These are phyloP conservation scores for Phylloboletellus chloephorus DNA, from an alignment of 1,284 basidiomycete species.

Conservation along the genomic window DNA sequence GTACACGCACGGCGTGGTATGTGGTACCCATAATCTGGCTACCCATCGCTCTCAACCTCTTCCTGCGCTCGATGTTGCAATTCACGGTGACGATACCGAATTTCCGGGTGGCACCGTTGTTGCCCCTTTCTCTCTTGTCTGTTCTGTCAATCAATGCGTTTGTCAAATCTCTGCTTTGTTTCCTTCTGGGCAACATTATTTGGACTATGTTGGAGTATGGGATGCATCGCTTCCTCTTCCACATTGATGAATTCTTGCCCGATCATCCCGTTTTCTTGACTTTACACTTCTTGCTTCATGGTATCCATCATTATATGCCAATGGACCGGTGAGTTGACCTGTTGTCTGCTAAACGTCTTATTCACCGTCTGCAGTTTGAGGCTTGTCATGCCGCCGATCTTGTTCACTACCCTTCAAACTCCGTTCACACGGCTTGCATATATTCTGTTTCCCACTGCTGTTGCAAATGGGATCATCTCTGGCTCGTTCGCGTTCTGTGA, in stretches of 20 bases:
- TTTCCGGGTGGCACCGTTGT: slow-evolving; percentile 49
- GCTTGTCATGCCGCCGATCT: slow-evolving; percentile 93
- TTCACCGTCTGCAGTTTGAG: slow-evolving; percentile 53
- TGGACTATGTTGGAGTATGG: slow-evolving; percentile 96
- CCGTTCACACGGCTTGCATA: slow-evolving; percentile 92
- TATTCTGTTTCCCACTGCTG: slow-evolving; percentile 71
- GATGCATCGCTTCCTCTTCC: slow-evolving; percentile 98
- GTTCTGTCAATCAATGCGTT: slow-evolving; percentile 45
- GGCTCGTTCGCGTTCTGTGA: slow-evolving; percentile 88
- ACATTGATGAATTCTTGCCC: slow-evolving; percentile 87
- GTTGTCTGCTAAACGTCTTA: not conserved
- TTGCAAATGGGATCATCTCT: slow-evolving; percentile 92
- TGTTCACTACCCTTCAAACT: slow-evolving; percentile 76
- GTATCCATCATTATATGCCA: slow-evolving; percentile 96
- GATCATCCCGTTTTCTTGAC: slow-evolving; percentile 78
- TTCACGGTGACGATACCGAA: slow-evolving; percentile 64
- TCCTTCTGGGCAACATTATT: slow-evolving; percentile 78
- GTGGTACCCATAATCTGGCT: slow-evolving; percentile 91
- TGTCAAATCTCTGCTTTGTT: slow-evolving; percentile 55
- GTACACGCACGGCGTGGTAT: slow-evolving; percentile 91
- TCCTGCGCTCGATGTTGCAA: slow-evolving; percentile 76
- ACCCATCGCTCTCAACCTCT: slow-evolving; percentile 82
- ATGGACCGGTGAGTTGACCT: slow-evolving; percentile 71
- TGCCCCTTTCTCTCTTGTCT: slow-evolving; percentile 46
- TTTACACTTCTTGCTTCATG: slow-evolving; percentile 92